phyloP scores from a whole-genome alignment of 1,139 yeast species.

The Insectozyma bohioensis region DNA sequence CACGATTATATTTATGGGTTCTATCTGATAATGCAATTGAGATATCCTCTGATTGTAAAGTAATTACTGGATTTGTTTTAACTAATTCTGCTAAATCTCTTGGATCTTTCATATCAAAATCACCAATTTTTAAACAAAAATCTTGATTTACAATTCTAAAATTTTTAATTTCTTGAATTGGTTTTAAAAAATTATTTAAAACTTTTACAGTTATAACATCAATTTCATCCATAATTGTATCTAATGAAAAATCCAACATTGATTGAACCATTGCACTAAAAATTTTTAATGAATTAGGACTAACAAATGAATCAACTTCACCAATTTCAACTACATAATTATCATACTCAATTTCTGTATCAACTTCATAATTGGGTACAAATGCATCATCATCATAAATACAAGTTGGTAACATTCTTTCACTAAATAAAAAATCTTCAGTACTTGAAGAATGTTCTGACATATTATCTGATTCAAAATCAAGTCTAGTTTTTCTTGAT shows the following conservation, averaged over 20 bases:
- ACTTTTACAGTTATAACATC: constrained; percentile 59
- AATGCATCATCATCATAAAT: constrained; percentile 45
- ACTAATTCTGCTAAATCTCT: constrained; percentile 18
- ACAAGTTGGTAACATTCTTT: constrained; percentile 29
- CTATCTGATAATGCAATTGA: constrained; percentile 32
- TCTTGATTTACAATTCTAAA: constrained; percentile 53
- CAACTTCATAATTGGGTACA: constrained; percentile 40
- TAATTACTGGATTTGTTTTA: constrained; percentile 22
- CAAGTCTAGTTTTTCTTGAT: constrained; percentile 7
- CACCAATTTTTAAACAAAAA: constrained; percentile 47
- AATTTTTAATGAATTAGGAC: constrained; percentile 35
- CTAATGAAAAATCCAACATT: constrained; percentile 37
- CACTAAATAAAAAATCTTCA: not conserved
- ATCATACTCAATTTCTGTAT: constrained; percentile 52
- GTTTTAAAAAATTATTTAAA: constrained; percentile 36
- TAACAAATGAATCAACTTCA: constrained; percentile 33
- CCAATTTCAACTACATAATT: constrained; percentile 56
- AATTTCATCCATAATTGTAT: constrained; percentile 58
- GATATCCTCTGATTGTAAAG: constrained; percentile 33
- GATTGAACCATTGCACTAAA: constrained; percentile 33
- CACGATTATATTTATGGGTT: constrained; percentile 10
- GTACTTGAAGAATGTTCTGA: constrained; percentile 1
- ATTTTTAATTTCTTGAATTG: constrained; percentile 41
- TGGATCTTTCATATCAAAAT: constrained; percentile 21
- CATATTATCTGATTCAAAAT: constrained; percentile 8